Conservation (phyloP, 2,329 filamentous ascomycete species). For the Calonectria multiphialidica region DNA sequence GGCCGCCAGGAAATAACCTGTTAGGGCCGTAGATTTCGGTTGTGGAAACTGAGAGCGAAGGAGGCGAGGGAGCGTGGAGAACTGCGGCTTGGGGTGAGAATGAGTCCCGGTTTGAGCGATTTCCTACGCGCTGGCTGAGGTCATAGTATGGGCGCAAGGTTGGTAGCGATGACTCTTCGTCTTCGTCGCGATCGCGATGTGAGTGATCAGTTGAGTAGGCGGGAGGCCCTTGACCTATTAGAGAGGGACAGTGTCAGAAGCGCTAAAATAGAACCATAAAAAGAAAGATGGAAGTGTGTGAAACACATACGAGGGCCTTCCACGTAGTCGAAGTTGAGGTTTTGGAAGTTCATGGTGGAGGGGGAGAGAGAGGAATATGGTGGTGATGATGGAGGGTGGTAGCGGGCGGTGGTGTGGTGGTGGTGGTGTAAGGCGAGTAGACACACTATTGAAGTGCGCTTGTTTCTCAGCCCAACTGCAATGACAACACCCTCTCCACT, state of each 20-base stretch:
- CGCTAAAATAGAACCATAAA: background rate
- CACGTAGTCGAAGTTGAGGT: constrained; percentile 50
- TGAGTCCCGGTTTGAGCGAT: constrained; percentile 39
- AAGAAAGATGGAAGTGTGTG: constrained; percentile 8
- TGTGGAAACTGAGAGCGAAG: constrained; percentile 50
- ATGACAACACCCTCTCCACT: constrained; percentile 47
- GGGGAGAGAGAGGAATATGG: constrained; percentile 26
- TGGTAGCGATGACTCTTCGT: constrained; percentile 40
- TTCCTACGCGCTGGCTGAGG: constrained; percentile 37
- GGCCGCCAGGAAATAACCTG: constrained; percentile 49
- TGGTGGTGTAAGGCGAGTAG: constrained; percentile 8
- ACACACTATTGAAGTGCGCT: background rate
- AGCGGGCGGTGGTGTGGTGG: background rate
- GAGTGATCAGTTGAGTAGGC: constrained; percentile 37
- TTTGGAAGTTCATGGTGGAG: constrained; percentile 54
- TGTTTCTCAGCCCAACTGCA: constrained; percentile 8
- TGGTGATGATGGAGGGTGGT: background rate
- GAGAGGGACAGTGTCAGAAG: constrained; percentile 21
- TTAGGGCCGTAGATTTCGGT: constrained; percentile 60
- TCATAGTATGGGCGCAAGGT: constrained; percentile 43
- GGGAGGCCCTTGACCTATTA: constrained; percentile 41
- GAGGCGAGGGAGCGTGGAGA: constrained; percentile 54
- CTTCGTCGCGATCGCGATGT: constrained; percentile 32
- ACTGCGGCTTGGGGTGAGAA: constrained; percentile 50
- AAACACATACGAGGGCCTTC: constrained; percentile 52